phyloP scores from a whole-genome alignment of 2,329 filamentous ascomycete species.

The Phaeosphaeriaceae sp. region DNA sequence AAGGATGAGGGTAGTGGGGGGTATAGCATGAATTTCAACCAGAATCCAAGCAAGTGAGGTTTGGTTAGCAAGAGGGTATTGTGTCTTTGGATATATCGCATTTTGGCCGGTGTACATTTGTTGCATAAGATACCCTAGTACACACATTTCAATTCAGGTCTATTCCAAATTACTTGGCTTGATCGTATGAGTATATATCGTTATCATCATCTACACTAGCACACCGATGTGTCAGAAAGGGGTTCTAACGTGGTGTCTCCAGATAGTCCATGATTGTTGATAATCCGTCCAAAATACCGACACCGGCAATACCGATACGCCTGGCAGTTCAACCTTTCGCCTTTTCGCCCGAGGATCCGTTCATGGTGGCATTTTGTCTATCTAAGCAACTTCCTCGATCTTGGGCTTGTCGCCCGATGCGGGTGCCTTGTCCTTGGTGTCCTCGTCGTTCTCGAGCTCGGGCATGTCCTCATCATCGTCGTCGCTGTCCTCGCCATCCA shows the following conservation, averaged over 20 bases:
- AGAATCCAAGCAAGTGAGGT: constrained; percentile 37
- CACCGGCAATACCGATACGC: constrained; percentile 13
- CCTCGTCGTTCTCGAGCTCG: constrained; percentile 60
- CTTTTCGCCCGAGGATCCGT: constrained; percentile 12
- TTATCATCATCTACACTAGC: constrained; percentile 19
- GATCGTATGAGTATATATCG: constrained; percentile 11
- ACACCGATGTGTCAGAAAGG: constrained; percentile 6
- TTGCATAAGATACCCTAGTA: not conserved
- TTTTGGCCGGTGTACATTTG: not conserved
- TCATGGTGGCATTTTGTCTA: constrained; percentile 15
- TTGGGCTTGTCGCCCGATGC: constrained; percentile 46
- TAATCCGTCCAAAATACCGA: constrained; percentile 6
- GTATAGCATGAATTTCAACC: constrained; percentile 89
- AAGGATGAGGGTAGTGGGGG: constrained; percentile 89
- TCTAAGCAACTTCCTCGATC: constrained; percentile 55
- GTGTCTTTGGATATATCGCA: not conserved
- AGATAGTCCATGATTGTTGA: not conserved
- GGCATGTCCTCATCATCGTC: constrained; percentile 78
- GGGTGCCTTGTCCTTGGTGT: constrained; percentile 28
- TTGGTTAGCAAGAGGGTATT: too few species aligned
- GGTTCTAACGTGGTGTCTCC: constrained; percentile 3
- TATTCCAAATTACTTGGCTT: not conserved
- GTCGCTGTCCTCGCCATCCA: constrained; percentile 52
- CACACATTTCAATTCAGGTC: too few species aligned
- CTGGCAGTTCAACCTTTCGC: constrained; percentile 10